phyloP scores from a whole-genome alignment of 257 asterid genomes.

The Nicotiana tomentosiformis region DNA sequence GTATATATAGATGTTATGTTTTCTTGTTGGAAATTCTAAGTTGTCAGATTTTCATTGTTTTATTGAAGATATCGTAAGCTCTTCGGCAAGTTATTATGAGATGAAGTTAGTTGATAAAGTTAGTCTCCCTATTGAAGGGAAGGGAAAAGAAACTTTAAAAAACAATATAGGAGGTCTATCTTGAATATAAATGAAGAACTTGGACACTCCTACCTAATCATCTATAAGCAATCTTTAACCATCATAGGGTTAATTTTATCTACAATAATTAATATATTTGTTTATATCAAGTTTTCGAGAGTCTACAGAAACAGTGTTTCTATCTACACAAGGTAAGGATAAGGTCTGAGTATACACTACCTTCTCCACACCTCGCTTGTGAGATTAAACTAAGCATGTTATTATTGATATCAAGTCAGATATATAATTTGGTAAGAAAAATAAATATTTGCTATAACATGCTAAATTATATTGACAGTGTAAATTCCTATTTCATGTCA shows the following conservation, averaged over 20 bases:
- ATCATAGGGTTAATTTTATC: too few species aligned
- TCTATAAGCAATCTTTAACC: neutral
- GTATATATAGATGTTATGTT: neutral
- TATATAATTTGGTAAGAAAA: too few species aligned
- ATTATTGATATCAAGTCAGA: too few species aligned
- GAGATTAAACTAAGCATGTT: fast-evolving
- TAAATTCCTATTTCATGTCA: too few species aligned
- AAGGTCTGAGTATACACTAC: fast-evolving
- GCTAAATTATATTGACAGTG: too few species aligned
- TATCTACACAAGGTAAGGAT: too few species aligned
- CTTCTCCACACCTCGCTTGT: fast-evolving
- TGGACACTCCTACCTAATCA: neutral
- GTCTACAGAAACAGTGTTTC: fast-evolving
- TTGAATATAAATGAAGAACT: too few species aligned
- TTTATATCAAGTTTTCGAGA: too few species aligned
- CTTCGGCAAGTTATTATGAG: neutral
- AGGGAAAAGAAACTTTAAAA: neutral
- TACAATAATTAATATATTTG: too few species aligned
- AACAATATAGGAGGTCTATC: too few species aligned
- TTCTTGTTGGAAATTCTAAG: slow-evolving; percentile 1
- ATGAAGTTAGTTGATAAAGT: neutral
- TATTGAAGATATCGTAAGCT: neutral
- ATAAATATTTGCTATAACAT: too few species aligned
- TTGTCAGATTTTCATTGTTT: neutral
- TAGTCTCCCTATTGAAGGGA: neutral